These are phyloP conservation scores for Saururus chinensis DNA, from an alignment of 164 flowering plant genomes.

Conservation along the genomic window DNA sequence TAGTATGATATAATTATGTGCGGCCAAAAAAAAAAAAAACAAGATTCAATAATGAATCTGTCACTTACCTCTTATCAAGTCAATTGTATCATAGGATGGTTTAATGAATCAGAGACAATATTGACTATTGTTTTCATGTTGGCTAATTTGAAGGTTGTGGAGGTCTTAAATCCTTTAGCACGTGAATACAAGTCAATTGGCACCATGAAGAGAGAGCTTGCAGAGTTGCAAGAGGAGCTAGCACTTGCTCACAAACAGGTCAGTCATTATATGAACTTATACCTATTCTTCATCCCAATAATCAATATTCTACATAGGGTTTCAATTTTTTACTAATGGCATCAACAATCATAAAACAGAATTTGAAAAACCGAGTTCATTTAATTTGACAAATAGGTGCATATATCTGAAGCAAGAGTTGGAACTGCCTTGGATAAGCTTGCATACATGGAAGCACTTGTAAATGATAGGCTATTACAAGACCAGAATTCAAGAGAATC, in stretches of 20 bases:
- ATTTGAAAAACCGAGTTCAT: too few species aligned
- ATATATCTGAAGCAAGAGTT: conserved; percentile 95
- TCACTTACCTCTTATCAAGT: too few species aligned
- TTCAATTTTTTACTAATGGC: too few species aligned
- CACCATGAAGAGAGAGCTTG: conserved; percentile 87
- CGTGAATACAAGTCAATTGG: conserved; percentile 92
- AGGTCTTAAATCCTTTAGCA: conserved; percentile 88
- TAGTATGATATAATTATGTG: too few species aligned
- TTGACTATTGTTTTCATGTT: not conserved
- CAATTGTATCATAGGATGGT: too few species aligned
- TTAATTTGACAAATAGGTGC: conserved; percentile 47
- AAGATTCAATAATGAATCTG: too few species aligned
- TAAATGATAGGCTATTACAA: conserved; percentile 69
- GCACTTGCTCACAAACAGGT: conserved; percentile 88
- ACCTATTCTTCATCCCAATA: not conserved
- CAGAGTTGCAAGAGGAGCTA: conserved; percentile 70
- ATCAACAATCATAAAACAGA: too few species aligned
- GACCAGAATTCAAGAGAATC: conserved; percentile 38
- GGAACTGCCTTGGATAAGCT: conserved; percentile 84
- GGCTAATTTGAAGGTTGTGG: conserved; percentile 59
- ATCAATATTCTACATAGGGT: not conserved
- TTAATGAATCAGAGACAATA: too few species aligned
- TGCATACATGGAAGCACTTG: conserved; percentile 90
- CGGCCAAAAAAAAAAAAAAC: too few species aligned
- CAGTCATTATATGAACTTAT: conserved; percentile 1